A percentile compares a stretch with the other conserved stretches of the same genome.
Conservation (phyloP, 371 early-diverging fungal species). For the Apophysomyces variabilis region DNA sequence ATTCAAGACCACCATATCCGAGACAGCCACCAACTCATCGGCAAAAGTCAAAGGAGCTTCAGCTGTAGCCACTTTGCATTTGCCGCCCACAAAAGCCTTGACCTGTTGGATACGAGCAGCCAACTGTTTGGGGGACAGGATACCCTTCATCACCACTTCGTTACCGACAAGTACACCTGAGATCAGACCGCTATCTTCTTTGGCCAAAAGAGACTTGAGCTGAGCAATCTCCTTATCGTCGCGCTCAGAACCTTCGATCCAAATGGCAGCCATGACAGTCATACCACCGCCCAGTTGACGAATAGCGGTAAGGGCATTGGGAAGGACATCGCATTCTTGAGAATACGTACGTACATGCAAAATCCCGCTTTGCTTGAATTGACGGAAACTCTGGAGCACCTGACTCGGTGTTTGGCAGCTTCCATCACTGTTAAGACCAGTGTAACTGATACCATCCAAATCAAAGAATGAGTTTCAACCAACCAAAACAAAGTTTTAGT, state of each 20-base stretch:
- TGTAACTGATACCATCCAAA: slow-evolving; percentile 21
- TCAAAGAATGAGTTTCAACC: not conserved
- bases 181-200: slow-evolving; percentile 25
- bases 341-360: slow-evolving; percentile 48
- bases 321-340: slow-evolving; percentile 48
- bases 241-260: slow-evolving; percentile 40
- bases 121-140: slow-evolving; percentile 26
- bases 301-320: slow-evolving; percentile 41
- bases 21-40: slow-evolving; percentile 37
- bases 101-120: slow-evolving; percentile 46
- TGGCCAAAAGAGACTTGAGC: slow-evolving; percentile 18
- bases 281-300: slow-evolving; percentile 34
- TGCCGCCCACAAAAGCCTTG: slow-evolving; percentile 35
- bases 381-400: slow-evolving; percentile 25
- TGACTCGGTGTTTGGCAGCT: slow-evolving; percentile 35
- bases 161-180: slow-evolving; percentile 49
- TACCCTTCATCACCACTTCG: slow-evolving; percentile 37
- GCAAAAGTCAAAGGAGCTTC: slow-evolving; percentile 47
- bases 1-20: slow-evolving; percentile 56
- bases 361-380: slow-evolving; percentile 41
- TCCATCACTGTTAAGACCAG: slow-evolving; percentile 37
- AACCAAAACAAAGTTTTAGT: not conserved
- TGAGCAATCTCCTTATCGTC: slow-evolving; percentile 37
- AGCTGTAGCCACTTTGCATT: slow-evolving; percentile 56
- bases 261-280: slow-evolving; percentile 47